Base-by-base conservation (phyloP, 2,329 filamentous ascomycete species). In the Arthroderma sp. region DNA sequence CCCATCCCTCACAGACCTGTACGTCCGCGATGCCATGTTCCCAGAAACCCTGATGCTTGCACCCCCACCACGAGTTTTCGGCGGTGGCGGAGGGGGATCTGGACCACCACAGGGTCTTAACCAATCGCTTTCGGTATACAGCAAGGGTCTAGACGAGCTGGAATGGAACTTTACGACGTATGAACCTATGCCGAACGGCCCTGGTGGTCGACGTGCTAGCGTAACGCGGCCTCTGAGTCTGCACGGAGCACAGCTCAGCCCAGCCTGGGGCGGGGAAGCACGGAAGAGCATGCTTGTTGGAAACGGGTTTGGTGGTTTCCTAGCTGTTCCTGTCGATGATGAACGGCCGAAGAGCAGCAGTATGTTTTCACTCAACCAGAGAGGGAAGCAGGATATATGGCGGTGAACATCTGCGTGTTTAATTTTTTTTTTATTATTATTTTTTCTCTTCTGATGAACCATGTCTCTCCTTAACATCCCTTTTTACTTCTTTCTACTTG, bases 1-100 rank as follows among this genome's bases (percentile, higher is more conserved):
- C 5, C 86, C 87, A 1, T 75, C 74, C 32, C 72, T 96, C 6
- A 73, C 73, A 32, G 76, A 80, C 22, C 74, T 96, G 5, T 95
- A 93, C 59, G 89, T 95, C 11, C 82, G 86, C 42, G 87, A 95
- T 56, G 77, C 82, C 28, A 72, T 77, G 41, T 94, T 96, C 59
- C 80, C 87, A 1, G 86, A 94, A 53, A 74, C 81, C 7, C 75
- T 95, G 4, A 73, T 87, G 9, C 71, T 89, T 5, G 75, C 80
- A 1, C 83, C 82, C 1, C 82, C 84, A 2, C 69, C 68, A 1
- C 68, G 71, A 5, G 63, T 71, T 1, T 77, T 75, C 49, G 70
- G 68, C 0, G 58, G 58, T 7, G 58, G 56, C n/a, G 58, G 58
- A 10, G 48, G 43, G 5, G 56, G 56, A 0, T 22, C 15, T 22